phyloP scores from a whole-genome alignment of 2,329 filamentous ascomycete species.

The Dactylellina leptospora region DNA sequence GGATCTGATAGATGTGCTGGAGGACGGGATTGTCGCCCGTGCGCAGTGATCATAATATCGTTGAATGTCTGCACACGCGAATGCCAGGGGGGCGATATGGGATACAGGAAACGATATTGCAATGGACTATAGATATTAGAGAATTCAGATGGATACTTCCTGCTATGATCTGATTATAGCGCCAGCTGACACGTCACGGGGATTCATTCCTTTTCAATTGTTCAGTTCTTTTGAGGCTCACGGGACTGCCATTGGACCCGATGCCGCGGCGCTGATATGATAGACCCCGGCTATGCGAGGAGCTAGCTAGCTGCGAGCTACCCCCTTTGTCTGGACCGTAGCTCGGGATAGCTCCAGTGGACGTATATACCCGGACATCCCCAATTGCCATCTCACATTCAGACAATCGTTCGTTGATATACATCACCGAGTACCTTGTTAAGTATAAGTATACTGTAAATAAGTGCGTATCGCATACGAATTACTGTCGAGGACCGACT shows the following conservation, averaged over 20 bases:
- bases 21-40: conserved; percentile 70
- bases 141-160: no score
- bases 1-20: conserved; percentile 77
- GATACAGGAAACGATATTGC: not conserved
- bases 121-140: no score
- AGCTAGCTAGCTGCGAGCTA: not conserved
- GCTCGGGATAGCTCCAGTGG: conserved; percentile 11
- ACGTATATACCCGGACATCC: not conserved
- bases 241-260: conserved; percentile 2
- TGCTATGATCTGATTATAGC: not conserved
- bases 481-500: no score
- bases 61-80: no score
- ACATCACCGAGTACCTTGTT: no score
- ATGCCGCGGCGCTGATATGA: not conserved
- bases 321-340: not conserved
- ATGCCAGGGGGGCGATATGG: conserved; percentile 4
- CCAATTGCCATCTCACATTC: not conserved
- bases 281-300: conserved; percentile 15
- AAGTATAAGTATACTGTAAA: no score
- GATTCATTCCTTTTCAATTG: no score
- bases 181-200: conserved; percentile 8
- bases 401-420: no score
- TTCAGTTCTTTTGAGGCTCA: no score
- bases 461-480: no score
- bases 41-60: conserved; percentile 21